Conservation (phyloP, 768 basidiomycete species). For the Lactarius sanguifluus region DNA sequence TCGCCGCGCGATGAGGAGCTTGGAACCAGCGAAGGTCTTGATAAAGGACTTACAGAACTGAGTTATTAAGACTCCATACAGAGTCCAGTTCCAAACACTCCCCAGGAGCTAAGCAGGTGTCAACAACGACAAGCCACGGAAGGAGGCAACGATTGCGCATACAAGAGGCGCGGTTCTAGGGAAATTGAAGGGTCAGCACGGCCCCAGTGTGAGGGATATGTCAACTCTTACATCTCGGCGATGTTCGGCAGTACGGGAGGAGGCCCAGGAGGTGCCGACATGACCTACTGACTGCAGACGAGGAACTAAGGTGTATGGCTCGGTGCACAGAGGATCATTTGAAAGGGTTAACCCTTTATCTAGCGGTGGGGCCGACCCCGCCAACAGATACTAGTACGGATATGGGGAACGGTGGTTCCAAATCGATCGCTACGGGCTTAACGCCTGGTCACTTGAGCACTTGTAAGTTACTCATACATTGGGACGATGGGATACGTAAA, state of each 20-base stretch:
- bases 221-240: constrained; percentile 7
- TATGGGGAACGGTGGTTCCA: not conserved
- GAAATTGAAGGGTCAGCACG: not conserved
- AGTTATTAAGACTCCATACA: constrained; percentile 15
- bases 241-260: not conserved
- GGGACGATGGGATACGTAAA: not conserved
- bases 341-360: not conserved
- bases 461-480: no score
- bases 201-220: not conserved
- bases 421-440: not conserved
- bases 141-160: not conserved
- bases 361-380: not conserved
- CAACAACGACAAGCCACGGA: not conserved
- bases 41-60: constrained; percentile 13
- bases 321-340: not conserved
- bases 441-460: not conserved
- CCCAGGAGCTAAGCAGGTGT: constrained; percentile 19
- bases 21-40: not conserved
- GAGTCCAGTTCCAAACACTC: constrained; percentile 17
- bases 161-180: constrained; percentile 18
- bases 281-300: not conserved
- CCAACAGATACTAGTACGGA: not conserved
- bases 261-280: not conserved
- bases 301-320: no score
- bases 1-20: not conserved